A percentile compares a stretch with the other conserved stretches of the same genome.
Conservation (phyloP, 2,329 filamentous ascomycete species). For the Cordyceps cateniannulata region DNA sequence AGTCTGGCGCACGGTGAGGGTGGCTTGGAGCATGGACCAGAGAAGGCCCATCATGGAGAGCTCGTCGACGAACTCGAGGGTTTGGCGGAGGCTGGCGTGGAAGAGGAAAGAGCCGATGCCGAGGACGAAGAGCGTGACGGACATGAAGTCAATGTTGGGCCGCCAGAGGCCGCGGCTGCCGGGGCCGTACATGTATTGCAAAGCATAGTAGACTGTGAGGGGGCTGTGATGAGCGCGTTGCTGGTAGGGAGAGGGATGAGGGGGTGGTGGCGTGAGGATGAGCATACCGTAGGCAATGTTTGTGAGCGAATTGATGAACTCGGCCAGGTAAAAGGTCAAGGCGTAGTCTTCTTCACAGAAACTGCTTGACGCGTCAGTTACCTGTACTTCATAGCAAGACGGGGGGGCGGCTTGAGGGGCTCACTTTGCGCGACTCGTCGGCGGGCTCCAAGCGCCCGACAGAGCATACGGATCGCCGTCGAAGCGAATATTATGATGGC, state of each 20-base stretch:
- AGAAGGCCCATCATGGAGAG: constrained; percentile 52
- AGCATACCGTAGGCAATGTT: constrained; percentile 42
- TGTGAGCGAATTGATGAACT: constrained; percentile 38
- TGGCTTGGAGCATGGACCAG: constrained; percentile 44
- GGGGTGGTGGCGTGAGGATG: not conserved
- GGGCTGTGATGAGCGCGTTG: not conserved
- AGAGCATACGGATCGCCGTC: constrained; percentile 27
- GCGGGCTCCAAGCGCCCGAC: constrained; percentile 31
- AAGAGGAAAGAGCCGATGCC: constrained; percentile 37
- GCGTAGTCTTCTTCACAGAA: constrained; percentile 43
- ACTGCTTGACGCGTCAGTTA: constrained; percentile 20
- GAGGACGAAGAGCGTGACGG: constrained; percentile 33
- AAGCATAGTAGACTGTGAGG: constrained; percentile 33
- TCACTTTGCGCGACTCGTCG: constrained; percentile 34
- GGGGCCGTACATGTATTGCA: constrained; percentile 30
- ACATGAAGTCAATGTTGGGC: constrained; percentile 33
- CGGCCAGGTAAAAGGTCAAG: constrained; percentile 35
- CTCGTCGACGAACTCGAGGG: constrained; percentile 45
- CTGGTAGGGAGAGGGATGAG: not conserved
- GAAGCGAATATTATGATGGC: constrained; percentile 29
- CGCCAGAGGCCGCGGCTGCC: constrained; percentile 24
- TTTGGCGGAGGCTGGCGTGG: constrained; percentile 38
- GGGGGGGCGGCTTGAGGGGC: not conserved
- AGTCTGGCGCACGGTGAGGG: constrained; percentile 38
- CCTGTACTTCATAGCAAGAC: not conserved